phyloP scores from a whole-genome alignment of 441 rosid species.

The Melastoma candidum region DNA sequence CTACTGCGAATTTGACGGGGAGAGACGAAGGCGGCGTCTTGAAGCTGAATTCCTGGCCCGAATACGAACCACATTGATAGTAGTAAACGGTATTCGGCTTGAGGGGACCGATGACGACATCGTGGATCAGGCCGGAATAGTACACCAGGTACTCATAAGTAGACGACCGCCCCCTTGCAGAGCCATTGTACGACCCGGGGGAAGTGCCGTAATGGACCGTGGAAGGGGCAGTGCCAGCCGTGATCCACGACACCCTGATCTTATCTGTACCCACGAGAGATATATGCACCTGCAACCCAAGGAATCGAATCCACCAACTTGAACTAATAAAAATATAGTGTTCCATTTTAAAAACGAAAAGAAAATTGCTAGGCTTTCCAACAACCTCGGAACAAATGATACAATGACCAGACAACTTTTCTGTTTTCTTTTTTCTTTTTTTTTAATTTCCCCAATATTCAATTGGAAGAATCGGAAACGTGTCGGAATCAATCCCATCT shows the following conservation, averaged over 20 bases:
- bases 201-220: constrained; percentile 47
- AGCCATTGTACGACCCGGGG: constrained; percentile 17
- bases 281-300: constrained; percentile 46
- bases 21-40: constrained; percentile 47
- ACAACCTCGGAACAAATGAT: no score
- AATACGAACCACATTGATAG: constrained; percentile 38
- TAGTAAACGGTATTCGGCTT: constrained; percentile 35
- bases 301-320: neutral
- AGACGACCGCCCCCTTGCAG: constrained; percentile 27
- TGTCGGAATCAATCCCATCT: no score
- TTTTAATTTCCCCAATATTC: no score
- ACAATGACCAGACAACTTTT: no score
- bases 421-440: no score
- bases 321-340: no score
- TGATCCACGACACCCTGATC: constrained; percentile 73
- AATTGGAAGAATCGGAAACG: no score
- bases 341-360: no score
- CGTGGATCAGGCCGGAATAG: constrained; percentile 49
- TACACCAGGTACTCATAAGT: constrained; percentile 40
- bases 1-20: constrained; percentile 48
- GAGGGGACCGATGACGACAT: constrained; percentile 56
- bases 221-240: constrained; percentile 29
- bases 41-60: constrained; percentile 35
- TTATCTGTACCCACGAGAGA: constrained; percentile 49
- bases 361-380: no score